These are phyloP conservation scores for Boeremia exigua DNA, from an alignment of 2,329 filamentous ascomycete species.

Conservation along the genomic window DNA sequence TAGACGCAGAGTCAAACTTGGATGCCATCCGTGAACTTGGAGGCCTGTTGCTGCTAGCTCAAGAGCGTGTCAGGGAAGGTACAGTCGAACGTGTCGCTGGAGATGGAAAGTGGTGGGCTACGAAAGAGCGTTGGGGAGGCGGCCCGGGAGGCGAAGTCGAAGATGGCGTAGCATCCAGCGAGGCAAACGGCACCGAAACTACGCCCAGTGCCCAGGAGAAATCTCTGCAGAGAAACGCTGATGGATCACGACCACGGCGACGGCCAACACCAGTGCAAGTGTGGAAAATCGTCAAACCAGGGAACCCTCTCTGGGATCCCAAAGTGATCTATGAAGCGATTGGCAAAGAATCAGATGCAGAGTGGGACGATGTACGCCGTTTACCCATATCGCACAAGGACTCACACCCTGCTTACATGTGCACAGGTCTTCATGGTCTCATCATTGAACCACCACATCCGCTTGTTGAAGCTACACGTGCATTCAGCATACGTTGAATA, in stretches of 20 bases:
- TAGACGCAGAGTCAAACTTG: constrained; percentile 48
- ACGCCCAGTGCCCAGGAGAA: constrained; percentile 47
- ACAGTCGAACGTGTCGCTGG: constrained; percentile 57
- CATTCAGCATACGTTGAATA: constrained; percentile 63
- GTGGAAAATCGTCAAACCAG: constrained; percentile 61
- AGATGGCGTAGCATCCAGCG: constrained; percentile 35
- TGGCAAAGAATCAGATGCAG: constrained; percentile 56
- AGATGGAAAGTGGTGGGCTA: constrained; percentile 67
- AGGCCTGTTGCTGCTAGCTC: constrained; percentile 63
- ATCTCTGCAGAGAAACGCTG: constrained; percentile 27
- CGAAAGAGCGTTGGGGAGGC: constrained; percentile 63
- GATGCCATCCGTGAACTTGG: constrained; percentile 65
- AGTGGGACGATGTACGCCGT: constrained; percentile 61
- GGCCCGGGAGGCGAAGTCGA: constrained; percentile 55
- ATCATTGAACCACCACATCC: constrained; percentile 67
- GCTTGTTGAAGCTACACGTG: constrained; percentile 64
- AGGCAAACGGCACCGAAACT: constrained; percentile 32
- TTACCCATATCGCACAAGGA: background rate
- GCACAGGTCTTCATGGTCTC: constrained; percentile 66
- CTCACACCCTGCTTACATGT: constrained; percentile 1
- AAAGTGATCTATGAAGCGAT: constrained; percentile 63
- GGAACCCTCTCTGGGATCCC: constrained; percentile 62
- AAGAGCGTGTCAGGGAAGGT: constrained; percentile 65
- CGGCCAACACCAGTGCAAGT: constrained; percentile 56
- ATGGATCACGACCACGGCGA: constrained; percentile 44